Evolutionary conservation across 805 yeast species (phyloP).

Genomic region (Ogataea henricii): DNA sequence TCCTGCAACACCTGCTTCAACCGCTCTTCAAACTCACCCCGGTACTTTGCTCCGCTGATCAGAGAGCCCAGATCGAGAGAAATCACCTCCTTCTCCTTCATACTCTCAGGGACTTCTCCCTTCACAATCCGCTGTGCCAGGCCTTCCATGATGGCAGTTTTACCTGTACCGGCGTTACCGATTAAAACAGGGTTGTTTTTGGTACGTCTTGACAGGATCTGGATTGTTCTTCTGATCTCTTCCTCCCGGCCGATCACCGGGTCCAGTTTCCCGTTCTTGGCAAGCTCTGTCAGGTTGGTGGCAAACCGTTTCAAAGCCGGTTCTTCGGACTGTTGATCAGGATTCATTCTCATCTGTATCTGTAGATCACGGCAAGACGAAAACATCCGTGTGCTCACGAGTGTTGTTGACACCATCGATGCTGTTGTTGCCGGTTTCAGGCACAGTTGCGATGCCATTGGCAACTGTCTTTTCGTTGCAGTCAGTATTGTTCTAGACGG

Average conservation of each 20-base stretch:
- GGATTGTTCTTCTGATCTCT: constrained; percentile 90
- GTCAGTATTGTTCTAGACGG: background rate
- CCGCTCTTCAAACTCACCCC: constrained; percentile 96
- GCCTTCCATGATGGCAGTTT: constrained; percentile 96
- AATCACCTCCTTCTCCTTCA: constrained; percentile 82
- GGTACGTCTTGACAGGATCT: constrained; percentile 87
- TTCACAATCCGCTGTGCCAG: constrained; percentile 89
- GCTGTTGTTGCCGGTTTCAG: background rate
- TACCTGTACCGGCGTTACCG: constrained; percentile 98
- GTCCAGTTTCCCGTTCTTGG: constrained; percentile 86
- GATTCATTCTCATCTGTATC: constrained; percentile 36
- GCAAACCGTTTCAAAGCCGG: constrained; percentile 87
- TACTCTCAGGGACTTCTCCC: constrained; percentile 92
- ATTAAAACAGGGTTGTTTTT: constrained; percentile 94
- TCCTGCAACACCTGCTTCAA: constrained; percentile 79
- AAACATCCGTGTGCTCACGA: constrained; percentile 11
- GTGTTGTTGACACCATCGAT: background rate
- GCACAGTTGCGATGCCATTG: constrained; percentile 5
- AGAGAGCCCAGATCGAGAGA: constrained; percentile 86
- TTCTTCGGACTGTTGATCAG: constrained; percentile 44
- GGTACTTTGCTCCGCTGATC: constrained; percentile 91
- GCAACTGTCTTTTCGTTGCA: background rate
- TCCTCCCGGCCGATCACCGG: constrained; percentile 98
- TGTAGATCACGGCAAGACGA: constrained; percentile 12
- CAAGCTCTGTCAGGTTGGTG: constrained; percentile 80